These are phyloP conservation scores for Phytophthora sansomeana DNA, from an alignment of 352 stramenopile genomes.

Conservation along the genomic window DNA sequence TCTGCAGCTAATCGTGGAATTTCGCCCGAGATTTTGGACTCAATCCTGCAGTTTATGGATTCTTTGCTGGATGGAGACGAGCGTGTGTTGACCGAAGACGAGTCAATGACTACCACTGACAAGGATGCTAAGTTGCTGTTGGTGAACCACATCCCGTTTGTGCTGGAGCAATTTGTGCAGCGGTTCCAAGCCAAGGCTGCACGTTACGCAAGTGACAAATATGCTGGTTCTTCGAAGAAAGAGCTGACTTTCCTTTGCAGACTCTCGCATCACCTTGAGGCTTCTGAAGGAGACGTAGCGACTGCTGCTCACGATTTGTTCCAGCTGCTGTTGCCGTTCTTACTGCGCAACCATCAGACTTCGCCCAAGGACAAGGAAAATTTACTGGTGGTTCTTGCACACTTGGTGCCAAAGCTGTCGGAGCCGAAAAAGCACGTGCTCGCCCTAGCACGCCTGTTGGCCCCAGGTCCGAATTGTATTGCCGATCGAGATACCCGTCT, in stretches of 20 bases:
- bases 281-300: conserved; percentile 40
- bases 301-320: conserved; percentile 80
- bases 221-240: conserved; percentile 82
- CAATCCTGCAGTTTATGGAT: conserved; percentile 80
- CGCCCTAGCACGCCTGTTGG: conserved; percentile 78
- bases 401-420: conserved; percentile 79
- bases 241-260: conserved; percentile 86
- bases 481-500: conserved; percentile 60
- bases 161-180: conserved; percentile 81
- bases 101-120: conserved; percentile 18
- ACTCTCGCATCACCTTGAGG: conserved; percentile 69
- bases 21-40: conserved; percentile 71
- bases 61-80: conserved; percentile 84
- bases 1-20: conserved; percentile 53
- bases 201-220: conserved; percentile 77
- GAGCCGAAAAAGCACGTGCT: conserved; percentile 81
- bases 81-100: conserved; percentile 29
- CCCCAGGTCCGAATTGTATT: conserved; percentile 79
- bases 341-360: conserved; percentile 84
- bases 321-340: conserved; percentile 84
- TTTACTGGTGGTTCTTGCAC: conserved; percentile 73
- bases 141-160: conserved; percentile 78
- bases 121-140: conserved; percentile 36
- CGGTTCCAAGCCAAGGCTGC: conserved; percentile 86
- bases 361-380: conserved; percentile 83